Conservation (phyloP, 225 moss, liverwort and hornwort genomes). For the Straminergon stramineum region DNA sequence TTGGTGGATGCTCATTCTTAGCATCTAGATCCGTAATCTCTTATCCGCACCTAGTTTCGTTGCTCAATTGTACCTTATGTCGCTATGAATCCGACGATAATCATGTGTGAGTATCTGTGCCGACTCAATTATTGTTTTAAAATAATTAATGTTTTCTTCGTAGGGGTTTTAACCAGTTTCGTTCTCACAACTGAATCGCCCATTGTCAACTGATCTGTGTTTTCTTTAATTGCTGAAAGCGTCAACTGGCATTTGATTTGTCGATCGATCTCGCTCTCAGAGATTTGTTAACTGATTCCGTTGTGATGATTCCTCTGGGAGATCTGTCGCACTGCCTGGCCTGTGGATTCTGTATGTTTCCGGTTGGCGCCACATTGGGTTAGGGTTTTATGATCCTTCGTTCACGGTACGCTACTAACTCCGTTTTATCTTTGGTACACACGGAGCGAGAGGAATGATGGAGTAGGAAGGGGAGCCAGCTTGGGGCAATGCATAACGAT, state of each 20-base stretch:
- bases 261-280: background rate
- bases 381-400: background rate
- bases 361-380: background rate
- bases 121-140: background rate
- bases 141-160: too few relatives aligned
- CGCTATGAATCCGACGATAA: background rate
- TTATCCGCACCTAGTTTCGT: background rate
- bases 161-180: background rate
- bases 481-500: constrained; percentile 45
- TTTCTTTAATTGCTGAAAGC: background rate
- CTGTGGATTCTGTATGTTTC: background rate
- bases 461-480: constrained; percentile 22
- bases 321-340: constrained; percentile 1
- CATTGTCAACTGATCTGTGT: background rate
- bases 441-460: background rate
- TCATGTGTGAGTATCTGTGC: background rate
- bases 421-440: background rate
- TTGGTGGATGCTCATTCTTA: background rate
- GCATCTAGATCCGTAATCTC: background rate
- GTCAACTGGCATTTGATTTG: background rate
- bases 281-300: background rate
- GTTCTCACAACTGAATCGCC: background rate
- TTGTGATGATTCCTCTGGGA: background rate
- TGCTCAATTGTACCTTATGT: background rate
- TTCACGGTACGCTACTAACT: background rate